Conservation (phyloP, 306 rosid species). For the Betula pendula region DNA sequence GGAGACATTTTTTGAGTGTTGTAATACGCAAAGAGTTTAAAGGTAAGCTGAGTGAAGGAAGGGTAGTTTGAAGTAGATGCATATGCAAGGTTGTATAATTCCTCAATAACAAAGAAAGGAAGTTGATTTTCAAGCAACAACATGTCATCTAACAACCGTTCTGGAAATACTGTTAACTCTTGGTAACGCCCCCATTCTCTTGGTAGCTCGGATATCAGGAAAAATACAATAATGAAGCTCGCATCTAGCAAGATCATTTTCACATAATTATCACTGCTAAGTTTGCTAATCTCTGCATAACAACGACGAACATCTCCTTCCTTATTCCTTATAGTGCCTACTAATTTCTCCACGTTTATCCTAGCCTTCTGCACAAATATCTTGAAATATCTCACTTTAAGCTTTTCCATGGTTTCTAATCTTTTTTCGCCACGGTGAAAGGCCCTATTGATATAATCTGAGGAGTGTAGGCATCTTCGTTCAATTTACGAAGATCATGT, state of each 20-base stretch:
- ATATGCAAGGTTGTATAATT: not conserved
- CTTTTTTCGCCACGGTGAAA: not conserved
- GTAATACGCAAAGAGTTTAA: fast-evolving
- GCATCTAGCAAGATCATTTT: not conserved
- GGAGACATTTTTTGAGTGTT: fast-evolving
- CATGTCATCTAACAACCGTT: not conserved
- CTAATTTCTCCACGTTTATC: not conserved
- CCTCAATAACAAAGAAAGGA: constrained; percentile 15
- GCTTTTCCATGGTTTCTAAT: not conserved
- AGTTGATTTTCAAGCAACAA: constrained; percentile 23
- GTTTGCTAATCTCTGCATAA: not conserved
- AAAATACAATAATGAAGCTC: not conserved
- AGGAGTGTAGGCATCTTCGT: constrained; percentile 12
- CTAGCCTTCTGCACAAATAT: not conserved
- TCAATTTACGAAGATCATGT: no score
- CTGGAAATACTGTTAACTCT: not conserved
- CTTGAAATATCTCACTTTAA: not conserved
- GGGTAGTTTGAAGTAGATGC: not conserved
- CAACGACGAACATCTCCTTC: not conserved
- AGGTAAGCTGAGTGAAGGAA: not conserved
- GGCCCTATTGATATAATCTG: constrained; percentile 15
- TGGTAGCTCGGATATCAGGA: no score
- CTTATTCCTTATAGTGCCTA: not conserved
- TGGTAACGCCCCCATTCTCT: no score
- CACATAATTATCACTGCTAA: not conserved